Base-by-base conservation (phyloP, 768 basidiomycete genomes). In the Dendrothele bispora region DNA sequence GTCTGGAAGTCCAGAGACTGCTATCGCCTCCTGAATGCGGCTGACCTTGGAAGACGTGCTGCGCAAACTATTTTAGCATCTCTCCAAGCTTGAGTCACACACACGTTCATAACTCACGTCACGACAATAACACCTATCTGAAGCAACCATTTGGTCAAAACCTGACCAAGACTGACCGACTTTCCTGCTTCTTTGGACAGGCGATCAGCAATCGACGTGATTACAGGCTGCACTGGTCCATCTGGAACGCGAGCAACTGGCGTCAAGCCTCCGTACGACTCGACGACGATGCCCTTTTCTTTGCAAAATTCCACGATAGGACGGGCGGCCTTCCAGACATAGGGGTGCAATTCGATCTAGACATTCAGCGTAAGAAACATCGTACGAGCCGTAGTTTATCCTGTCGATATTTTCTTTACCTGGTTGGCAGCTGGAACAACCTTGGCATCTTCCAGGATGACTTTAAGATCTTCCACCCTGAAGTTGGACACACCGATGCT, bases 321-420 rank as follows among this genome's bases (percentile, higher is more conserved):
- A 51, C 80, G 74, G 32, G 77, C 77, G 17, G 77, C 71, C 27
- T 79, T 74, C 70, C 81, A 84, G 44, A 86, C 79, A 60, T 87
- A 89, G 10, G 88, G 86, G 59, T 88, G 83, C 26, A 88, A 67
- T 49, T 76, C 74, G 40, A 89, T 83, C 82, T 88, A 39, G 69
- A 69, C 7, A 30, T 21, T 11, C 10, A 46, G 4, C 21, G 44
- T 21, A 18, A 11, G 15, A 18, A 11, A 28, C 26, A 3, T 4
- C 39, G 7, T 21, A 40, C 18, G 18, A 40, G 26, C 4, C 7
- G 29, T 5, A 7, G 12, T 12, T 32, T n/a, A n/a, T n/a, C n/a
- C n/a, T 12, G 3, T 46, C 5, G 2, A 18, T n/a, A n/a, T 18
- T 29, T 35, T 28, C 0, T 62, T 61, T 44, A 61, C 56, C 47